Evolutionary conservation across 306 rosid species (phyloP).

Genomic region (Macrotyloma uniflorum): DNA sequence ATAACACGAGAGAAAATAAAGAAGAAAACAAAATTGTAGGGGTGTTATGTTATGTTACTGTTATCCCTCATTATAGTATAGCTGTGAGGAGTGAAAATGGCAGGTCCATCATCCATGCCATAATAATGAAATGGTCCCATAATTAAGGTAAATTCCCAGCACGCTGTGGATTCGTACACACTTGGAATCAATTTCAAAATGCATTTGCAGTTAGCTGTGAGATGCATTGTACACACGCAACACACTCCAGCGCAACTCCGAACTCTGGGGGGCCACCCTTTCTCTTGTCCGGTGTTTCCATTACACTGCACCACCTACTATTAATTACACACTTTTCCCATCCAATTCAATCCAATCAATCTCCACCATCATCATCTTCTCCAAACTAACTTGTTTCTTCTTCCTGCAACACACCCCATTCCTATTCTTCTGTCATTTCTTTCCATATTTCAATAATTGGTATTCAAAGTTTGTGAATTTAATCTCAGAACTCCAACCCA

Average conservation of each 20-base stretch:
- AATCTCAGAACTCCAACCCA: no score
- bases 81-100: not conserved
- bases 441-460: no score
- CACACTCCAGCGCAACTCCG: not conserved
- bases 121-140: conserved; percentile 34
- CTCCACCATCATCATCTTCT: not conserved
- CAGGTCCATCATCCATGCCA: not conserved
- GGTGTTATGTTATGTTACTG: not conserved
- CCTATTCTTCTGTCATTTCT: no score
- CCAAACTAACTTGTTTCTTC: not conserved
- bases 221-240: not conserved
- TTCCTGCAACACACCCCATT: no score
- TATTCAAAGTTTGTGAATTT: no score
- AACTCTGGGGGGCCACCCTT: conserved; percentile 8
- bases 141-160: conserved; percentile 13
- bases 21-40: not conserved
- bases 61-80: not conserved
- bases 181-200: conserved; percentile 7
- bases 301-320: not conserved
- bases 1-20: not conserved
- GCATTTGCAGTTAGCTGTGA: not conserved
- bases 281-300: not conserved
- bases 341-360: not conserved
- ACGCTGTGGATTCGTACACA: not conserved
- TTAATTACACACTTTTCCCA: not conserved